These are phyloP conservation scores for Mortierella sp. DNA, from an alignment of 371 early-diverging fungal genomes.

Conservation along the genomic window DNA sequence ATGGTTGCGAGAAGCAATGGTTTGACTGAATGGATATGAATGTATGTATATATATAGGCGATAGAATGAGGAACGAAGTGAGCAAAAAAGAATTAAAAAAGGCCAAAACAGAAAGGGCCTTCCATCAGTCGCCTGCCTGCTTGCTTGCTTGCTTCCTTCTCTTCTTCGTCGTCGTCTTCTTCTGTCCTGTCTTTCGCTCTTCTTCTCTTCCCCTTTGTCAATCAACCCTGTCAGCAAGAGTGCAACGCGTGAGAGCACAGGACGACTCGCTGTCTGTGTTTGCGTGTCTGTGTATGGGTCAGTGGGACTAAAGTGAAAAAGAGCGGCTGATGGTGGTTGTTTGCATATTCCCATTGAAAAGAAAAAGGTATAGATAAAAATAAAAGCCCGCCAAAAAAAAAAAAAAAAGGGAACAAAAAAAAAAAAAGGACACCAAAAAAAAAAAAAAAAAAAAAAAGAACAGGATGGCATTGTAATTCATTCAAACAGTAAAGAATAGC, in stretches of 20 bases:
- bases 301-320: neutral
- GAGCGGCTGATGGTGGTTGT: neutral
- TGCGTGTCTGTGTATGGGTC: neutral
- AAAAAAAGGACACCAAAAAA: neutral
- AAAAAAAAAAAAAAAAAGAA: conserved; percentile 3
- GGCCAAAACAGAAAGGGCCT: neutral
- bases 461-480: conserved; percentile 2
- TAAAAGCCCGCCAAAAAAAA: conserved; percentile 5
- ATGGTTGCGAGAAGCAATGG: neutral
- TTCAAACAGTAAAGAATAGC: neutral
- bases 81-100: neutral
- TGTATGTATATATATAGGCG: neutral
- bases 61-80: neutral
- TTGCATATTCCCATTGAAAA: neutral
- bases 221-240: neutral
- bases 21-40: neutral
- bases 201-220: neutral
- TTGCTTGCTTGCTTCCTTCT: neutral
- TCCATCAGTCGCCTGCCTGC: neutral
- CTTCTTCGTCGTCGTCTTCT: neutral
- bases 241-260: neutral
- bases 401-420: conserved; percentile 8
- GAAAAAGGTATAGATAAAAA: conserved; percentile 2
- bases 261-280: neutral
- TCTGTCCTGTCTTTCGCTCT: neutral